Conservation (phyloP, 2,329 filamentous ascomycete species). For the Venturia aucupariae region DNA sequence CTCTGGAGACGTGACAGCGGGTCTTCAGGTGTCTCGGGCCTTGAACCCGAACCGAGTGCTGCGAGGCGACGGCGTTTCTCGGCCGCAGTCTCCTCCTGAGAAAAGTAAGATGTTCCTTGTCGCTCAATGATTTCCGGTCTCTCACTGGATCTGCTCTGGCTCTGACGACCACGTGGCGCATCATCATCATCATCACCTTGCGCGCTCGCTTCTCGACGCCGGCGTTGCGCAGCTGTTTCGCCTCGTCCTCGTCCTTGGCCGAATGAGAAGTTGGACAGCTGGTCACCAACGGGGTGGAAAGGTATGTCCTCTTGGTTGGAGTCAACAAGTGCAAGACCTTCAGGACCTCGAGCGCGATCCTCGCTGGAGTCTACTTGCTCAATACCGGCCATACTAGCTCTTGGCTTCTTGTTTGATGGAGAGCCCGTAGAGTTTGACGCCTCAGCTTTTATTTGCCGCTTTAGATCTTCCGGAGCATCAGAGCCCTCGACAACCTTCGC, state of each 20-base stretch:
- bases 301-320: conserved; percentile 38
- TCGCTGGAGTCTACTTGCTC: conserved; percentile 20
- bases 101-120: background rate
- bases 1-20: conserved; percentile 16
- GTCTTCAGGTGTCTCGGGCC: too few species aligned
- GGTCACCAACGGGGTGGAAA: conserved; percentile 36
- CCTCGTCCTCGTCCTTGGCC: conserved; percentile 19
- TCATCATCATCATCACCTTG: conserved; percentile 5
- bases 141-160: background rate
- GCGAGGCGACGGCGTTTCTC: background rate
- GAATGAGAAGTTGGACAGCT: conserved; percentile 23
- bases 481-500: conserved; percentile 40
- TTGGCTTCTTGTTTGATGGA: conserved; percentile 24
- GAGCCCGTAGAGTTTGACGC: conserved; percentile 27
- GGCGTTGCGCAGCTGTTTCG: conserved; percentile 25
- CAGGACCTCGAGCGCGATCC: conserved; percentile 24
- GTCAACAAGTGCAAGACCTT: conserved; percentile 36
- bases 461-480: conserved; percentile 38
- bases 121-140: background rate
- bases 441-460: conserved; percentile 36
- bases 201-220: conserved; percentile 8
- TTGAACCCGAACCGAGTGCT: conserved; percentile 13
- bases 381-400: conserved; percentile 16
- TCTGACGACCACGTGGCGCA: background rate
- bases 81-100: background rate